Percentiles rank a stretch among this genome's conserved stretches.
Conservation (phyloP, 148 eudicot genomes). For the Cornus controversa region DNA sequence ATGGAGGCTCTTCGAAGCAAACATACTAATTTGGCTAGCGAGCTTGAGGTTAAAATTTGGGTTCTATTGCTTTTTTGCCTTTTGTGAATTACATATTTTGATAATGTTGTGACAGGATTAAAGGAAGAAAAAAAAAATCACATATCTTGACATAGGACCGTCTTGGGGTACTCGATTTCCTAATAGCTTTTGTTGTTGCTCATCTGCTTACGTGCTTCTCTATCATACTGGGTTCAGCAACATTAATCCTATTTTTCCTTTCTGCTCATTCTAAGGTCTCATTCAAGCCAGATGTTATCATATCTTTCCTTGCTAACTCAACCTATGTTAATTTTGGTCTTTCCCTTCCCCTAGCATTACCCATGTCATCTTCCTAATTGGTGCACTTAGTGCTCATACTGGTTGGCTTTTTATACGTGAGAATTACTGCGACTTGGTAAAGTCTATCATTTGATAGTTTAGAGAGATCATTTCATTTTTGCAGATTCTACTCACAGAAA, state of each 20-base stretch:
- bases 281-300: too few relatives aligned
- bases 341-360: too few relatives aligned
- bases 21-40: conserved; percentile 93
- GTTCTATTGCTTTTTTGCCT: not conserved
- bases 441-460: not conserved
- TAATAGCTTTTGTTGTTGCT: too few relatives aligned
- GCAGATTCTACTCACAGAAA: conserved; percentile 88
- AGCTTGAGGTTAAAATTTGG: conserved; percentile 69
- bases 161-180: too few relatives aligned
- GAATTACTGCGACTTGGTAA: not conserved
- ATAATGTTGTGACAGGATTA: not conserved
- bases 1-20: conserved; percentile 99
- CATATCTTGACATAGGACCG: too few relatives aligned
- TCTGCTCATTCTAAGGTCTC: too few relatives aligned
- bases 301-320: too few relatives aligned
- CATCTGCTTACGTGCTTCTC: too few relatives aligned
- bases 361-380: not conserved
- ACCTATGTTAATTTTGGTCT: too few relatives aligned
- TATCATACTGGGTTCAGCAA: too few relatives aligned
- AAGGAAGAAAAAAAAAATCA: too few relatives aligned
- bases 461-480: conserved; percentile 8
- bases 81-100: not conserved
- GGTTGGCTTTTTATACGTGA: not conserved
- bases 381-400: not conserved
- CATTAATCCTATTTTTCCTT: too few relatives aligned